phyloP scores from a whole-genome alignment of 2,329 filamentous ascomycete genomes.

The Xylariaceae sp. region DNA sequence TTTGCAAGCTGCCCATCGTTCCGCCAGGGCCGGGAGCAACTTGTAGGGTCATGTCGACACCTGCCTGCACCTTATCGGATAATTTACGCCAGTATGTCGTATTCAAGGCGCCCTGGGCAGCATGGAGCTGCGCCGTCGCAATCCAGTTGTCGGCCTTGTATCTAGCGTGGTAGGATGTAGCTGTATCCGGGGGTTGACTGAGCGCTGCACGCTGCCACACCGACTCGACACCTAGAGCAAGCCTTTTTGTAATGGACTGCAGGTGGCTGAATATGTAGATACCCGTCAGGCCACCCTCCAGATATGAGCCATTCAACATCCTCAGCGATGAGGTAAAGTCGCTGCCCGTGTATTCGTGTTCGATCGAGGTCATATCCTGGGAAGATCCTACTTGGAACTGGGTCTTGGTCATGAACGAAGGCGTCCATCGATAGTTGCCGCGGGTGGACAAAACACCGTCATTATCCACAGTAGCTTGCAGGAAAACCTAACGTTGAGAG shows the following conservation, averaged over 20 bases:
- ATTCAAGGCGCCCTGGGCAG: slow-evolving; percentile 80
- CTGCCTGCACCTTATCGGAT: slow-evolving; percentile 92
- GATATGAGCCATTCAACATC: slow-evolving; percentile 86
- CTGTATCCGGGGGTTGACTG: slow-evolving; percentile 82
- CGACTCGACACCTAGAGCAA: slow-evolving; percentile 81
- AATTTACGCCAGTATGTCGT: slow-evolving; percentile 91
- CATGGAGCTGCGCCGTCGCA: slow-evolving; percentile 81
- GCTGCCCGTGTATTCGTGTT: slow-evolving; percentile 88
- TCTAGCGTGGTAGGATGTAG: slow-evolving; percentile 80
- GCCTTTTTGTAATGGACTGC: slow-evolving; percentile 80
- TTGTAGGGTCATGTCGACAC: slow-evolving; percentile 88
- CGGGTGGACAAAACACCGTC: slow-evolving; percentile 80
- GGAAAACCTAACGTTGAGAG: slow-evolving; percentile 63
- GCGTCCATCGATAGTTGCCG: slow-evolving; percentile 88
- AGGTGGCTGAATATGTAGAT: slow-evolving; percentile 96
- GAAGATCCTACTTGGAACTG: slow-evolving; percentile 69
- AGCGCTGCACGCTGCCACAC: slow-evolving; percentile 88
- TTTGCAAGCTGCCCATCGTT: slow-evolving; percentile 71
- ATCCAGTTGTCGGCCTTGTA: slow-evolving; percentile 94
- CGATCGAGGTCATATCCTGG: slow-evolving; percentile 86
- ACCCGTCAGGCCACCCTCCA: slow-evolving; percentile 89
- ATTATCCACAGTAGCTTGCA: slow-evolving; percentile 93
- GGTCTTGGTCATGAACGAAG: slow-evolving; percentile 76
- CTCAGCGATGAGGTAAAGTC: slow-evolving; percentile 94
- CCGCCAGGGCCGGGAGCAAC: slow-evolving; percentile 59